Evolutionary conservation across 495 filamentous ascomycete genomes (phyloP).

Genomic region (Sabuloglossum arenarium): DNA sequence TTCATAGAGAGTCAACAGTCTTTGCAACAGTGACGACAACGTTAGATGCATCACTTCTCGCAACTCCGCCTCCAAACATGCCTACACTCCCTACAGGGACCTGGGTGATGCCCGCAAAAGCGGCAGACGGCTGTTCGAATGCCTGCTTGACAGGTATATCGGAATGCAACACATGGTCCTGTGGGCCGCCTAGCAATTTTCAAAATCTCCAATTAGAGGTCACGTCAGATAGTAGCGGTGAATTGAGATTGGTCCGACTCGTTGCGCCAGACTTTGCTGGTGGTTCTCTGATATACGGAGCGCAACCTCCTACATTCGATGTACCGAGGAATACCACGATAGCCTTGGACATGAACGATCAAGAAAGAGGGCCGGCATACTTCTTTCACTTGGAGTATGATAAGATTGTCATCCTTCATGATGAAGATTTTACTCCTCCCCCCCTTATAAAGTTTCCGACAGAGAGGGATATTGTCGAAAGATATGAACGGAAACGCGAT

Average conservation of each 20-base stretch:
- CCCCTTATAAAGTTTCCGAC: not conserved
- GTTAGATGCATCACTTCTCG: constrained; percentile 42
- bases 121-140: constrained; percentile 32
- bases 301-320: constrained; percentile 42
- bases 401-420: constrained; percentile 59
- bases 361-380: constrained; percentile 47
- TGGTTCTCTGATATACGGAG: constrained; percentile 31
- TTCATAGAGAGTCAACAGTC: constrained; percentile 9
- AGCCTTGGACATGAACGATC: constrained; percentile 42
- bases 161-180: constrained; percentile 51
- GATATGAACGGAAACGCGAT: constrained; percentile 3
- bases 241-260: not conserved
- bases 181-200: constrained; percentile 16
- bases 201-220: constrained; percentile 2
- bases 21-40: constrained; percentile 33
- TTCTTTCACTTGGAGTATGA: constrained; percentile 51
- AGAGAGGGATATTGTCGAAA: constrained; percentile 8
- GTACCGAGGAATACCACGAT: constrained; percentile 30
- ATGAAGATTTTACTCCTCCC: constrained; percentile 23
- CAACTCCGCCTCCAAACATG: constrained; percentile 34
- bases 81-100: constrained; percentile 40
- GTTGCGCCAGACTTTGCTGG: not conserved
- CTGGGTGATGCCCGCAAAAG: constrained; percentile 36
- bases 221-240: not conserved
- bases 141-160: constrained; percentile 41